These are phyloP conservation scores for Podaxis sp. DNA, from an alignment of 768 basidiomycete species.

Conservation along the genomic window DNA sequence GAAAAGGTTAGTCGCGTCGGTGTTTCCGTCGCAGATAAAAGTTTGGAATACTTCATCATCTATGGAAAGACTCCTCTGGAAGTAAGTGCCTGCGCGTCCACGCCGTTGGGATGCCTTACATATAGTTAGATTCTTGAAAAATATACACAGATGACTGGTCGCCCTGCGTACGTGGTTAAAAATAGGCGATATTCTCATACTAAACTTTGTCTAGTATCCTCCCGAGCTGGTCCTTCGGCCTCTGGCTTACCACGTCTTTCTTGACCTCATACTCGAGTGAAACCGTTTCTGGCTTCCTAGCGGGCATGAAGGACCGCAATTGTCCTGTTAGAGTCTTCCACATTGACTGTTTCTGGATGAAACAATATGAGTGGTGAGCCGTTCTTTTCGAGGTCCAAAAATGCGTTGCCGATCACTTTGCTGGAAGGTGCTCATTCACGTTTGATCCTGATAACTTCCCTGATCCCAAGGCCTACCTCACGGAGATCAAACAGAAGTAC, in stretches of 20 bases:
- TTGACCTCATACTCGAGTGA: slow-evolving; percentile 63
- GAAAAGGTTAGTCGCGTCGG: slow-evolving; percentile 65
- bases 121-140: slow-evolving; percentile 46
- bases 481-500: slow-evolving; percentile 56
- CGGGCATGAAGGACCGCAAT: slow-evolving; percentile 63
- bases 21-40: slow-evolving; percentile 56
- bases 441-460: slow-evolving; percentile 77
- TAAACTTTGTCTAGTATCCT: slow-evolving; percentile 42
- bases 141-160: slow-evolving; percentile 59
- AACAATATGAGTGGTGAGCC: slow-evolving; percentile 59
- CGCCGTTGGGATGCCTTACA: background rate
- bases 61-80: slow-evolving; percentile 64
- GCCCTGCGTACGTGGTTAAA: slow-evolving; percentile 42
- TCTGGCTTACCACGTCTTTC: slow-evolving; percentile 78
- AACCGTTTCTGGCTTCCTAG: slow-evolving; percentile 65
- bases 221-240: slow-evolving; percentile 71
- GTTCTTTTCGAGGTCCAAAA: background rate
- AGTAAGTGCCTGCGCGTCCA: slow-evolving; percentile 27
- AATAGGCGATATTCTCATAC: slow-evolving; percentile 11
- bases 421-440: slow-evolving; percentile 61
- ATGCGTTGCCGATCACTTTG: slow-evolving; percentile 19
- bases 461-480: slow-evolving; percentile 59
- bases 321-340: slow-evolving; percentile 71
- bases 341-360: slow-evolving; percentile 77
- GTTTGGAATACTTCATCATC: slow-evolving; percentile 68